Conservation (phyloP, 2,329 filamentous ascomycete species). For the Magnaporthales sp. region DNA sequence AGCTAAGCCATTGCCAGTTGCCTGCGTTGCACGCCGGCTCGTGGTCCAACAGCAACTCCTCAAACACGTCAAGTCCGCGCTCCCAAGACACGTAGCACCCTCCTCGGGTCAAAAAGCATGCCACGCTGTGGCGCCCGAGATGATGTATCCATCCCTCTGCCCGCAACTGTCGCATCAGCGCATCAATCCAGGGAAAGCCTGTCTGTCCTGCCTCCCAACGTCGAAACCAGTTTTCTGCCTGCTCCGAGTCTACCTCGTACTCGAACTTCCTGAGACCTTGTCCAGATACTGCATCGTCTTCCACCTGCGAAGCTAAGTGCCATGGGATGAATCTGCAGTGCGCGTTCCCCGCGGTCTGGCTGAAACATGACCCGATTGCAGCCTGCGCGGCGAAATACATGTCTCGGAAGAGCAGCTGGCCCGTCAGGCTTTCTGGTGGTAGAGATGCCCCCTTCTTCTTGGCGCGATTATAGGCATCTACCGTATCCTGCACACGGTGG, state of each 20-base stretch:
- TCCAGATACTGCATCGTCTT: constrained; percentile 20
- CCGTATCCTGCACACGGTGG: constrained; percentile 57
- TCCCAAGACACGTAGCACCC: constrained; percentile 77
- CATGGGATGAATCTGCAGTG: constrained; percentile 69
- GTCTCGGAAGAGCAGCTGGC: constrained; percentile 68
- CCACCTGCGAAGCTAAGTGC: constrained; percentile 59
- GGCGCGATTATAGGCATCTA: constrained; percentile 44
- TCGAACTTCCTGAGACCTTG: constrained; percentile 26
- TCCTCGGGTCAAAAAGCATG: constrained; percentile 71
- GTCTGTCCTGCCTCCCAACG: constrained; percentile 63
- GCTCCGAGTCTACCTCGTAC: constrained; percentile 53
- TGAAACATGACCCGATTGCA: constrained; percentile 53
- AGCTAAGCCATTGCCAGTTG: constrained; percentile 73
- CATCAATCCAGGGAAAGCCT: constrained; percentile 75
- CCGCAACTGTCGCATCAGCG: constrained; percentile 66
- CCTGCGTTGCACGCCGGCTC: constrained; percentile 65
- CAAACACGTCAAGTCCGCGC: constrained; percentile 68
- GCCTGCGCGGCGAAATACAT: constrained; percentile 80
- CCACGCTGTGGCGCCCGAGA: constrained; percentile 66
- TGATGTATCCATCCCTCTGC: constrained; percentile 75
- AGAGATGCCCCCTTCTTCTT: constrained; percentile 47
- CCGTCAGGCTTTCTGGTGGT: constrained; percentile 61
- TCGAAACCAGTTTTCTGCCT: constrained; percentile 57
- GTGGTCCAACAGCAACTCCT: constrained; percentile 68
- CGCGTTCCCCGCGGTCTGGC: constrained; percentile 55